Percentiles rank a stretch among this genome's conserved stretches.
phyloP scores from a whole-genome alignment of 257 asterid species.

The Plantago ovata region DNA sequence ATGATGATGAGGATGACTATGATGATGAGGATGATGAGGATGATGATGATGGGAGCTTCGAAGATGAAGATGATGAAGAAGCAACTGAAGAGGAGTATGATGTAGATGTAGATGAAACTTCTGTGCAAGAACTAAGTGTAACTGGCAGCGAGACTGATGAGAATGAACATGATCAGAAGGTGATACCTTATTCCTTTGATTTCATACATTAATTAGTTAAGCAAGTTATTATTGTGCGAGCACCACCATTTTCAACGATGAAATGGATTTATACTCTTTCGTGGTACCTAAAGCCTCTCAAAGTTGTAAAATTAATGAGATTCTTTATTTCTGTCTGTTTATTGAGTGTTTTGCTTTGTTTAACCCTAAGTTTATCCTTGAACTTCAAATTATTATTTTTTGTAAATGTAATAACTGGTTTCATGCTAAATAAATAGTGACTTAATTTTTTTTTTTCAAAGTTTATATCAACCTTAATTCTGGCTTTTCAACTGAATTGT shows the following conservation, averaged over 20 bases:
- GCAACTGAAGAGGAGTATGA: constrained; percentile 32
- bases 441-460: not conserved
- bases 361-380: constrained; percentile 5
- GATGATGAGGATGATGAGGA: constrained; percentile 48
- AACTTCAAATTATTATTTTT: not conserved
- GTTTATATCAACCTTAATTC: not conserved
- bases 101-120: constrained; percentile 47
- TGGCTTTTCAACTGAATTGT: not conserved
- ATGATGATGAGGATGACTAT: constrained; percentile 55
- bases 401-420: not conserved
- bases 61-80: constrained; percentile 20
- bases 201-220: constrained; percentile 9
- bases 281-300: not conserved
- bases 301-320: constrained; percentile 3
- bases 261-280: constrained; percentile 6
- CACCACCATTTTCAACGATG: constrained; percentile 8
- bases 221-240: constrained; percentile 9
- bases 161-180: constrained; percentile 40
- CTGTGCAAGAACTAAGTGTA: constrained; percentile 49
- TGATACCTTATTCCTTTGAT: constrained; percentile 26
- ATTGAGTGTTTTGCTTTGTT: constrained; percentile 6
- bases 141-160: constrained; percentile 42
- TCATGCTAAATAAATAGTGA: not conserved
- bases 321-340: constrained; percentile 4
- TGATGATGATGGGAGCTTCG: constrained; percentile 49